Base-by-base conservation (phyloP, 2,329 filamentous ascomycete species). In the Talaromyces marneffei region DNA sequence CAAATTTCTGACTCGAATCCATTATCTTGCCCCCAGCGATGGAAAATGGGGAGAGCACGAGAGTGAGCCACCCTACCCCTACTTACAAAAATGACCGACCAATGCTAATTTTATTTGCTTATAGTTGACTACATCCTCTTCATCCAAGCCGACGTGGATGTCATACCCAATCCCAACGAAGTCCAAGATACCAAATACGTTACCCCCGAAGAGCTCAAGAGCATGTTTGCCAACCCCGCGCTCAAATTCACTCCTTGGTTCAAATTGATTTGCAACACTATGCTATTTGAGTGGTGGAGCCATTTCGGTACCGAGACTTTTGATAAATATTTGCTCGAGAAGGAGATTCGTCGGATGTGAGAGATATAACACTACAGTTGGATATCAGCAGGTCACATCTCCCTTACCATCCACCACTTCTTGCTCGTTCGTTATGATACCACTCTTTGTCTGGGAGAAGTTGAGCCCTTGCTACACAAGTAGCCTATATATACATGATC, bases 21-120 rank as follows among this genome's bases (percentile, higher is more conserved):
- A 99, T 80, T 99, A 99, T 82, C 94, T 94, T 80, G 94, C 94
- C 18, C 91, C 94, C 3, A 96, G 92, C 74, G 90, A 97, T 71
- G 94, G 94, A 61, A 93, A 96, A 80, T 99, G 94, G 94, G 94
- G 94, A 68, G 94, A 99, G 80, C 94, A 99, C 74, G 94, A 99
- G 81, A 92, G 92, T 96, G 81, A 78, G 89, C 80, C 8, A 18
- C 18, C 9, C 25, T 35, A 14, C 27, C 27, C 37, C 10, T 14
- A 5, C 33, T 39, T 55, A 12, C n/a, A 5, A 52, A 12, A n/a
- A 18, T 16, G n/a, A 52, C 12, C 25, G n/a, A 52, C 12, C 29
- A 52, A 23, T 14, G 1, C 18, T 52, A 23, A 55, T 18, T n/a
- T 29, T 31, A 3, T 35, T 2, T 50, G 29, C 16, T 20, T 20